Percentiles rank a stretch among this genome's conserved stretches.
Evolutionary conservation across 2,329 filamentous ascomycete species (phyloP).

Genomic region (Aciculosporium take): DNA sequence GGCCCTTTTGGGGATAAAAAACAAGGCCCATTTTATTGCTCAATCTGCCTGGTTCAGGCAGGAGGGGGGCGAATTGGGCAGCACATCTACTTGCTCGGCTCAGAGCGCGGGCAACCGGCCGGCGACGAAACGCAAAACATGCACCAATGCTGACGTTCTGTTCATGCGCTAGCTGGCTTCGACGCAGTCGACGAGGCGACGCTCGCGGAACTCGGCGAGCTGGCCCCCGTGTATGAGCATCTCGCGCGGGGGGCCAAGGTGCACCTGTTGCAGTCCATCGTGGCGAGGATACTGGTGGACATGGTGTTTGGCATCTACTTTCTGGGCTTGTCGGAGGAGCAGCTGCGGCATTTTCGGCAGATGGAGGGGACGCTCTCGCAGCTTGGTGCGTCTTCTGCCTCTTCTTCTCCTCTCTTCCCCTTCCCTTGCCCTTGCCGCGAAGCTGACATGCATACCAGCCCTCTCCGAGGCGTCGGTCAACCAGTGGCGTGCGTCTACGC

Average conservation of each 20-base stretch:
- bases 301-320: conserved; percentile 49
- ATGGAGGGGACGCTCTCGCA: conserved; percentile 31
- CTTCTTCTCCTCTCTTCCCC: too few relatives aligned
- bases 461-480: conserved; percentile 41
- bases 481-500: conserved; percentile 52
- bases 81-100: neutral
- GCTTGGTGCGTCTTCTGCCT: conserved; percentile 21
- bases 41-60: too few relatives aligned
- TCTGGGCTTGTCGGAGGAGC: conserved; percentile 43
- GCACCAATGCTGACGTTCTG: neutral
- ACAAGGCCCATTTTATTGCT: too few relatives aligned
- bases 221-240: conserved; percentile 45
- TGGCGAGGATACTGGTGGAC: conserved; percentile 45
- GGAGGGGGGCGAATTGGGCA: too few relatives aligned
- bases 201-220: conserved; percentile 27
- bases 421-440: too few relatives aligned
- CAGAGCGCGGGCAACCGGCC: too few relatives aligned
- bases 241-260: conserved; percentile 42
- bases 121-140: neutral
- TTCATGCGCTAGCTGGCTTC: conserved; percentile 24
- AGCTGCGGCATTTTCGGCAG: conserved; percentile 34
- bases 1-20: too few relatives aligned
- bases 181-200: conserved; percentile 25
- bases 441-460: conserved; percentile 13
- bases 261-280: conserved; percentile 47